Evolutionary conservation across 1,284 basidiomycete species (phyloP), one percentile per base, ranked within the genome.

Genomic region (Ceratobasidium sp.): DNA sequence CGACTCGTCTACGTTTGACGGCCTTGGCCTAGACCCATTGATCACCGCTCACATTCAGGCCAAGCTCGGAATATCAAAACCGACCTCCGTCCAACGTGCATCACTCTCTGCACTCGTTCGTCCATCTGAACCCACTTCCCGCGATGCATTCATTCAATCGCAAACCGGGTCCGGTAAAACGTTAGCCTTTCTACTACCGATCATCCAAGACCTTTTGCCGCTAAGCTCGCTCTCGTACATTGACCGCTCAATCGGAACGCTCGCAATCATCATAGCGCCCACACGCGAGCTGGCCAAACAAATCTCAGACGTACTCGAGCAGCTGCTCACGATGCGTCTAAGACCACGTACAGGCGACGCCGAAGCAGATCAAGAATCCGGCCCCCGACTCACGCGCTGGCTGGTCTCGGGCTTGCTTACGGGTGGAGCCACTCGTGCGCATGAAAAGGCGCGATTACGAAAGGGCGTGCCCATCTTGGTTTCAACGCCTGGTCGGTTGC

Each of bases 161-260:
- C 97, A 99, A 80, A 99, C 97, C 0, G 97, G 97, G 73, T 98
- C 96, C 0, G 97, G 97, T 77, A 99, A 99, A 83, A 99, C 97
- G 0, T 84, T 99, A 26, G 89, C 97, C 2, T 99, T 94, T 82
- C 87, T 99, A 18, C 87, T 99, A 3, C 97, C 97, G 21, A 96
- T 99, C 79, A 87, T 99, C 46, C 95, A 99, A 77, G 94, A 97
- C 79, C 88, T 97, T 50, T 86, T 99, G 32, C 94, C 95, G 0
- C 85, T 99, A 41, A 93, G 94, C 70, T 87, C 89, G 18, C 85
- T 89, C 23, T 95, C 93, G 0, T 95, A 94, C 78, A 95, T 97
- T 77, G 94, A 97, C 81, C 87, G 90, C 57, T 86, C 85, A 0
- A 87, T 92, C 71, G 97, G 97, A 18, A 98, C 97, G 0, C 85